These are phyloP conservation scores for Fusarium aywerte DNA, from an alignment of 2,329 filamentous ascomycete species.

Conservation along the genomic window DNA sequence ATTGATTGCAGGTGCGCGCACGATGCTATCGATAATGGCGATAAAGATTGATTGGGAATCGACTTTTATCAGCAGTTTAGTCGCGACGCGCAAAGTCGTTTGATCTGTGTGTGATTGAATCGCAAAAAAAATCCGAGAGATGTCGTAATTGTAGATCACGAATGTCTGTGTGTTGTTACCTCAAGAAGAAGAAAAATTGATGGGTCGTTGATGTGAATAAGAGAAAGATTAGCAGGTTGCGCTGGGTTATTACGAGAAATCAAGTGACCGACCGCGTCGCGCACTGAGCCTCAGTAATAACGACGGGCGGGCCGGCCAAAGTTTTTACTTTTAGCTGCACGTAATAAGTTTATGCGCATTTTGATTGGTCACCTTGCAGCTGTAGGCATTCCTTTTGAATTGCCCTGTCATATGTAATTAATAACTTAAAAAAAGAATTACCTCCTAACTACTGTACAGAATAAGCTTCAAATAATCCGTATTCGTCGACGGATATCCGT, in stretches of 20 bases:
- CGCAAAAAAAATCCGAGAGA: neutral
- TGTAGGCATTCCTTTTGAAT: slow-evolving; percentile 3
- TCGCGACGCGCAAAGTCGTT: slow-evolving; percentile 15
- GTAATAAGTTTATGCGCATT: slow-evolving; percentile 10
- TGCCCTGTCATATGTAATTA: slow-evolving; percentile 11
- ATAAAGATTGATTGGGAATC: neutral
- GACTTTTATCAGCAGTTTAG: slow-evolving; percentile 7
- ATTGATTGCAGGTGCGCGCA: slow-evolving; percentile 6
- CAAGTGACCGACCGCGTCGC: slow-evolving; percentile 30
- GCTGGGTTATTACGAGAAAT: slow-evolving; percentile 26
- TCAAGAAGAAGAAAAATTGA: neutral
- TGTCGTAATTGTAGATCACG: neutral
- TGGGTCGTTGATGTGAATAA: slow-evolving; percentile 10
- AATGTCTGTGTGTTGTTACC: neutral
- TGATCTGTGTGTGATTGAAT: neutral
- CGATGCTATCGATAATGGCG: slow-evolving; percentile 13
- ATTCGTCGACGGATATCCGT: neutral
- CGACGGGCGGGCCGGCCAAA: slow-evolving; percentile 27
- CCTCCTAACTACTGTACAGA: neutral
- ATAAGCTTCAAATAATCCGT: slow-evolving; percentile 8
- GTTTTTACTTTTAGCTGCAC: slow-evolving; percentile 29
- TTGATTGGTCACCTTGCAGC: slow-evolving; percentile 21
- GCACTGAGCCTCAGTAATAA: slow-evolving; percentile 22
- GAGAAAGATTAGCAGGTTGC: slow-evolving; percentile 5
- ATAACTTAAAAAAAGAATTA: neutral